These are phyloP conservation scores for Didymella keratinophila DNA, from an alignment of 2,329 filamentous ascomycete genomes.

Conservation along the genomic window DNA sequence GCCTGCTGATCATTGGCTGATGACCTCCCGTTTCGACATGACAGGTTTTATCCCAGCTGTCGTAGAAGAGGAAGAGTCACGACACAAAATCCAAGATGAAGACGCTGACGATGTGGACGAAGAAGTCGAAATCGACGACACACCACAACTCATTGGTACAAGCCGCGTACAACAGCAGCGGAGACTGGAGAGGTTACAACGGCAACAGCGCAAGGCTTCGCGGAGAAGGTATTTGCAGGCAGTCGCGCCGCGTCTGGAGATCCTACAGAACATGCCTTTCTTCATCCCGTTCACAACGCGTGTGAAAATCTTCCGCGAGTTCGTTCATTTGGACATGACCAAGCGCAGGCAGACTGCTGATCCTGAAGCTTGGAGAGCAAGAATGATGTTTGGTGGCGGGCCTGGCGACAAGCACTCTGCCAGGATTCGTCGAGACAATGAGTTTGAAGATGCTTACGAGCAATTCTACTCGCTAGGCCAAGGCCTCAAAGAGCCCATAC, in stretches of 20 bases:
- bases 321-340: slow-evolving; percentile 82
- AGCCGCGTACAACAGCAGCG: slow-evolving; percentile 69
- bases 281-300: slow-evolving; percentile 91
- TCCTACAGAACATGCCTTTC: slow-evolving; percentile 95
- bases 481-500: slow-evolving; percentile 90
- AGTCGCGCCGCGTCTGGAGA: slow-evolving; percentile 85
- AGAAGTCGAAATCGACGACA: slow-evolving; percentile 50
- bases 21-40: slow-evolving; percentile 89
- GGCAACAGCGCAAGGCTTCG: slow-evolving; percentile 71
- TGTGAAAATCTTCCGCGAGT: slow-evolving; percentile 92
- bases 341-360: slow-evolving; percentile 75
- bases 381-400: slow-evolving; percentile 50
- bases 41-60: slow-evolving; percentile 85
- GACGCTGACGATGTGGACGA: slow-evolving; percentile 64
- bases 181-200: slow-evolving; percentile 67
- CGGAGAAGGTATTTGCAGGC: slow-evolving; percentile 77
- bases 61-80: slow-evolving; percentile 82
- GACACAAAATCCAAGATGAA: slow-evolving; percentile 72
- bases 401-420: slow-evolving; percentile 68
- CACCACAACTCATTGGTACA: slow-evolving; percentile 59
- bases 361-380: slow-evolving; percentile 76
- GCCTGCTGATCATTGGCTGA: slow-evolving; percentile 87
- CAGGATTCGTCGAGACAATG: slow-evolving; percentile 76
- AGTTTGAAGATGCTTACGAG: slow-evolving; percentile 86
- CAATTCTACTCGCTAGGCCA: slow-evolving; percentile 84